Base-by-base conservation (phyloP, 768 basidiomycete genomes). In the Ramaria sp. region DNA sequence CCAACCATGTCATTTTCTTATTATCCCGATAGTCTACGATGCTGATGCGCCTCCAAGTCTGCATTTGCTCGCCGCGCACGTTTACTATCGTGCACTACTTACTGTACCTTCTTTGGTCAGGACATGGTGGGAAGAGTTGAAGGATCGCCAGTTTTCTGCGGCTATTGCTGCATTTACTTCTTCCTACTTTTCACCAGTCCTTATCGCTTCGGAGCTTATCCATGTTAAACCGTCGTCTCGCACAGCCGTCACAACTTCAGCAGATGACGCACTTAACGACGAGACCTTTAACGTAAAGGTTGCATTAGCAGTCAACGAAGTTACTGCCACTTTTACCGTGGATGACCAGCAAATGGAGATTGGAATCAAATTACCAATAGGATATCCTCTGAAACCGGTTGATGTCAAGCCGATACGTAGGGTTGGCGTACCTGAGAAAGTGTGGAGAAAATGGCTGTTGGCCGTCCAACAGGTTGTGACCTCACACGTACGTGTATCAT, bases 311-410 rank as follows among this genome's bases (percentile, higher is more conserved):
- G 78, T 83, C 22, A 83, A 85, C 59, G 96, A 98, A 68, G 88
- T 96, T 43, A 81, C 80, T 1, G 91, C 86, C 10, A 78, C 80
- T 17, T 99, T 95, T 65, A 73, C 79, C 33, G 86, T 99, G 1
- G 96, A 99, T 67, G 96, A 99, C 45, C 91, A 98, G 66, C 79
- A 84, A 51, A 79, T 99, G 61, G 95, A 98, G 71, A 83, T 99
- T 58, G 82, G 78, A 39, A 72, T 98, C 60, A 81, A 84, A 63
- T 82, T 98, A 30, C 96, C 96, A 5, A 66, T 70, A 1, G 95
- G 97, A 65, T 99, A 91, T 82, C 96, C 96, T 0, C 72, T 99
- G 37, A 85, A 85, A 61, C 78, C 77, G 45, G 86, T 97, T 27
- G 93, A 94, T 63, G 82, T 97, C n/a, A 80, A 81, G 64, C 94